Conservation (phyloP, 148 eudicot species). For the Drosera capensis region DNA sequence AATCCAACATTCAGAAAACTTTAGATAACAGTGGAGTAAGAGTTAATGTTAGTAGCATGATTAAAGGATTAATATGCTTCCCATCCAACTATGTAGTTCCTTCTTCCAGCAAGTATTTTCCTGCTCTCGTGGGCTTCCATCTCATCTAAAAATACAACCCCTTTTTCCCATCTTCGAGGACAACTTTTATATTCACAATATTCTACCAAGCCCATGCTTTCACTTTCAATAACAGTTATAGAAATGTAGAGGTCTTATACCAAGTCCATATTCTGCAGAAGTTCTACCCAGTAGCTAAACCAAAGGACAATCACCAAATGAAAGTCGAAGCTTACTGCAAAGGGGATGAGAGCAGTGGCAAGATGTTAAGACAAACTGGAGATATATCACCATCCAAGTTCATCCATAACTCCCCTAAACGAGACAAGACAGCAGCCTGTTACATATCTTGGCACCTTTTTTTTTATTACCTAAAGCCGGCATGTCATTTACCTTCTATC, state of each 20-base stretch:
- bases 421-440: background rate
- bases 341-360: slow-evolving; percentile 38
- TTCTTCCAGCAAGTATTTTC: too few species aligned
- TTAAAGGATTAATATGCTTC: too few species aligned
- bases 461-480: background rate
- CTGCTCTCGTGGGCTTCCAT: too few species aligned
- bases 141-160: too few species aligned
- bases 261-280: too few species aligned
- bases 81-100: too few species aligned
- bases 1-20: slow-evolving; percentile 2
- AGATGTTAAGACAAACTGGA: slow-evolving; percentile 43
- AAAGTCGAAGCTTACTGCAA: slow-evolving; percentile 15
- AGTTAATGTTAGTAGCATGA: too few species aligned
- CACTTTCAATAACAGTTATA: too few species aligned
- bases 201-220: too few species aligned
- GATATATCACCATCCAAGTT: slow-evolving; percentile 60
- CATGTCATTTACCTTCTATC: slow-evolving; percentile 24
- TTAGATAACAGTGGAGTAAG: background rate
- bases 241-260: too few species aligned
- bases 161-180: too few species aligned
- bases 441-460: background rate
- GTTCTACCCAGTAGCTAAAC: background rate
- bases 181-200: too few species aligned
- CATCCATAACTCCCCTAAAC: slow-evolving; percentile 51
- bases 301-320: background rate